Percentiles rank a stretch among this genome's conserved stretches.
Conservation (phyloP, 805 yeast species). For the Spathaspora passalidarum region DNA sequence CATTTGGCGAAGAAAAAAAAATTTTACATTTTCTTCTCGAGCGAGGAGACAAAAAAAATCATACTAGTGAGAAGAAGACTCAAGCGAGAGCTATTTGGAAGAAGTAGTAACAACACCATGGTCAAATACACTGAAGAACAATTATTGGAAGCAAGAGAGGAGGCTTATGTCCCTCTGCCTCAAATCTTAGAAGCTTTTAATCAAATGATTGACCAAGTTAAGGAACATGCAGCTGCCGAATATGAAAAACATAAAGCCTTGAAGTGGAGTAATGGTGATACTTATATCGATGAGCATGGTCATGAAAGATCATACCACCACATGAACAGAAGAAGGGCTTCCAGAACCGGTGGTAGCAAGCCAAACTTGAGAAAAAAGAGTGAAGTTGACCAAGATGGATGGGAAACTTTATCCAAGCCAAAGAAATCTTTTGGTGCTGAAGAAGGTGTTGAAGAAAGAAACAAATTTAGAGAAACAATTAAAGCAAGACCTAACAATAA, state of each 20-base stretch:
- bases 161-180: constrained; percentile 58
- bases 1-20: neutral
- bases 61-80: neutral
- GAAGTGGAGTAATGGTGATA: constrained; percentile 39
- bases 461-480: constrained; percentile 44
- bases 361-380: constrained; percentile 60
- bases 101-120: constrained; percentile 25
- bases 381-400: constrained; percentile 74
- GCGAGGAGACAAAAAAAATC: neutral
- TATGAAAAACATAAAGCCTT: constrained; percentile 21
- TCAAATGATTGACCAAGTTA: constrained; percentile 63
- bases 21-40: too few relatives aligned
- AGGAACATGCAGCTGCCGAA: constrained; percentile 39
- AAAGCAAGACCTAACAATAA: constrained; percentile 70
- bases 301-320: constrained; percentile 44
- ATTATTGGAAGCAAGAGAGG: constrained; percentile 54
- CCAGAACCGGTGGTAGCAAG: constrained; percentile 36
- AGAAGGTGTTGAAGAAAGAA: constrained; percentile 46
- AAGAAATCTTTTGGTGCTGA: constrained; percentile 49
- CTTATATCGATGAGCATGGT: constrained; percentile 44
- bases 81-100: neutral
- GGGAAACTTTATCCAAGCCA: constrained; percentile 61
- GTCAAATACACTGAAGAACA: constrained; percentile 70
- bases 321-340: constrained; percentile 61
- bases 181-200: constrained; percentile 64